A percentile compares a stretch with the other conserved stretches of the same genome.
These are phyloP conservation scores for Boletus hoseneyae DNA, from an alignment of 1,284 basidiomycete genomes.

Conservation along the genomic window DNA sequence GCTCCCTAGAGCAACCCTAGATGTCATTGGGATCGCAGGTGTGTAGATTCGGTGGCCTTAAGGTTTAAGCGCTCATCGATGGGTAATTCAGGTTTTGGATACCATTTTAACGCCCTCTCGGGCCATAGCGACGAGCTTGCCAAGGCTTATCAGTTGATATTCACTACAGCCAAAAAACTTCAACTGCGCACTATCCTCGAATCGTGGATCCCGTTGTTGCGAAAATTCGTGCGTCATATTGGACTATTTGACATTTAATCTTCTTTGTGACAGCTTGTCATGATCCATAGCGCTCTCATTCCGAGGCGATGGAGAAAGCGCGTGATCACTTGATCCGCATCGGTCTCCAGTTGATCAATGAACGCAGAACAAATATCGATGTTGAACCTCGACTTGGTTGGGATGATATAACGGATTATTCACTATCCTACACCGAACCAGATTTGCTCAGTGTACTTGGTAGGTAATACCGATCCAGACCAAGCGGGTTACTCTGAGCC, in stretches of 20 bases:
- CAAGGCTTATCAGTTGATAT: slow-evolving; percentile 52
- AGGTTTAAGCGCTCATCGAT: background rate
- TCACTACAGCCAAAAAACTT: slow-evolving; percentile 49
- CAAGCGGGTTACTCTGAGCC: background rate
- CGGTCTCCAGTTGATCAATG: slow-evolving; percentile 53
- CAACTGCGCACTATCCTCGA: slow-evolving; percentile 55
- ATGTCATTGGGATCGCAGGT: slow-evolving; percentile 71
- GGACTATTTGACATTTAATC: slow-evolving; percentile 5
- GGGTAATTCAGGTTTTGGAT: slow-evolving; percentile 51
- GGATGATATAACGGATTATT: slow-evolving; percentile 7
- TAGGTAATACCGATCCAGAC: slow-evolving; percentile 11
- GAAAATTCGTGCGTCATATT: slow-evolving; percentile 48
- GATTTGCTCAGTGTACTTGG: slow-evolving; percentile 22
- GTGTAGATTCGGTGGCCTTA: slow-evolving; percentile 8
- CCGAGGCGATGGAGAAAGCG: slow-evolving; percentile 41
- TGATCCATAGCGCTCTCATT: slow-evolving; percentile 37
- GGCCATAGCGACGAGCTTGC: slow-evolving; percentile 52
- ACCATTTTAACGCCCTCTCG: slow-evolving; percentile 53
- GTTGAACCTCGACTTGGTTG: slow-evolving; percentile 20
- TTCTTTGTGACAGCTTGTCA: slow-evolving; percentile 16
- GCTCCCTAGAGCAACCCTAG: slow-evolving; percentile 64
- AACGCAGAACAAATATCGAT: slow-evolving; percentile 36
- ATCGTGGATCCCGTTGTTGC: slow-evolving; percentile 56
- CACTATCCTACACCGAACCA: slow-evolving; percentile 10
- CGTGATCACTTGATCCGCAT: slow-evolving; percentile 51